These are phyloP conservation scores for Cornus suecica DNA, from an alignment of 148 eudicot genomes.

Conservation along the genomic window DNA sequence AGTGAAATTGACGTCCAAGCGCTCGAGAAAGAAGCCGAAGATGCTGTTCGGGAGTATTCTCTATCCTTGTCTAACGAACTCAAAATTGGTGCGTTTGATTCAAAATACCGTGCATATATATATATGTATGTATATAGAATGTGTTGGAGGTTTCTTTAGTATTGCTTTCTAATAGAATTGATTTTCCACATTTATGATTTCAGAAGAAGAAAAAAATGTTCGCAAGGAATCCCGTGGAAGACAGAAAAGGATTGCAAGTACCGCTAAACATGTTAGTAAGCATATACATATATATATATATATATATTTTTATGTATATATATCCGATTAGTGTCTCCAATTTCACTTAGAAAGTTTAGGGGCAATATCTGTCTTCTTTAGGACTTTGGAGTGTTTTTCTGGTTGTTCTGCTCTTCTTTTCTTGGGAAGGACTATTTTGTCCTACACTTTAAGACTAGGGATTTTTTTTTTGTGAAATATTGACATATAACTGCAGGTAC, in stretches of 20 bases:
- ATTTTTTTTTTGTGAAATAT: too few relatives aligned
- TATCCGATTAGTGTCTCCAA: neutral
- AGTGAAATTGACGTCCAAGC: conserved; percentile 47
- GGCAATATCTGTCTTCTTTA: neutral
- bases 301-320: too few relatives aligned
- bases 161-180: neutral
- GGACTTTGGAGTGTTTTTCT: neutral
- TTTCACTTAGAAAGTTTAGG: neutral
- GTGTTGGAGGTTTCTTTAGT: neutral
- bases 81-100: conserved; percentile 39
- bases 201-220: conserved; percentile 36
- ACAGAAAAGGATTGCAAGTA: conserved; percentile 28
- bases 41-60: conserved; percentile 53
- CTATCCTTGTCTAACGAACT: conserved; percentile 52
- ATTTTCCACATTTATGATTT: conserved; percentile 12
- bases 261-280: conserved; percentile 51
- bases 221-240: conserved; percentile 44
- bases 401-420: neutral
- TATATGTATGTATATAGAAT: neutral
- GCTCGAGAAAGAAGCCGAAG: conserved; percentile 67
- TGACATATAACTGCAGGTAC: too few relatives aligned
- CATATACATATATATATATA: neutral
- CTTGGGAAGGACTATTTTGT: neutral
- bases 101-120: neutral
- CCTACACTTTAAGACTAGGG: neutral